Evolutionary conservation across 805 yeast species (phyloP).

Genomic region (Metahyphopichia silvanorum): DNA sequence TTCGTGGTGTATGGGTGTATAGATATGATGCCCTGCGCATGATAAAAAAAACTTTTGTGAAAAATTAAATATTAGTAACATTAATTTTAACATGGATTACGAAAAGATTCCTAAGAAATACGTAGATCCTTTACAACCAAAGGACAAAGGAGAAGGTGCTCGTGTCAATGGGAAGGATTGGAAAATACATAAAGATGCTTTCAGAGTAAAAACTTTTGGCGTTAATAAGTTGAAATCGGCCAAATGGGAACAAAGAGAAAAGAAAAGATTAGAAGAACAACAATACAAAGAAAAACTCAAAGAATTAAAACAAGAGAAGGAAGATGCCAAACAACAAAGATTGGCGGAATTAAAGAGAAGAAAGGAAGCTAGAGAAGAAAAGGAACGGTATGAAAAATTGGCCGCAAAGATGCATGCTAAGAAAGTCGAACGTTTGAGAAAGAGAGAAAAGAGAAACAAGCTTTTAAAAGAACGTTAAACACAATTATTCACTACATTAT

Average conservation of each 20-base stretch:
- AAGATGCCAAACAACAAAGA: constrained; percentile 49
- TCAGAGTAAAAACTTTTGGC: constrained; percentile 61
- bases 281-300: constrained; percentile 66
- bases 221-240: constrained; percentile 41
- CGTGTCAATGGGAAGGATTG: constrained; percentile 68
- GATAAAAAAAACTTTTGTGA: no score
- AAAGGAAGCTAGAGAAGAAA: constrained; percentile 79
- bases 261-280: constrained; percentile 60
- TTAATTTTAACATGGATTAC: no score
- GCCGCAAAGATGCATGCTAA: constrained; percentile 89
- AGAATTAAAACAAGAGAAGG: constrained; percentile 78
- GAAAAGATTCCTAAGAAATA: constrained; percentile 34
- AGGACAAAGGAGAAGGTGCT: constrained; percentile 42
- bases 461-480: constrained; percentile 84
- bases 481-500: background rate
- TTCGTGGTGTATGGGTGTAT: no score
- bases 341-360: constrained; percentile 64
- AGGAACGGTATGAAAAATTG: constrained; percentile 79
- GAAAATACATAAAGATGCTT: constrained; percentile 67
- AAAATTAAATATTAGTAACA: no score
- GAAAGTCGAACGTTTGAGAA: constrained; percentile 84
- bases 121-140: constrained; percentile 29
- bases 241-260: constrained; percentile 65
- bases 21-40: no score
- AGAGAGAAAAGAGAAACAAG: constrained; percentile 93